Evolutionary conservation across 2,329 filamentous ascomycete genomes (phyloP).

Genomic region (Daldinia eschscholtzii): DNA sequence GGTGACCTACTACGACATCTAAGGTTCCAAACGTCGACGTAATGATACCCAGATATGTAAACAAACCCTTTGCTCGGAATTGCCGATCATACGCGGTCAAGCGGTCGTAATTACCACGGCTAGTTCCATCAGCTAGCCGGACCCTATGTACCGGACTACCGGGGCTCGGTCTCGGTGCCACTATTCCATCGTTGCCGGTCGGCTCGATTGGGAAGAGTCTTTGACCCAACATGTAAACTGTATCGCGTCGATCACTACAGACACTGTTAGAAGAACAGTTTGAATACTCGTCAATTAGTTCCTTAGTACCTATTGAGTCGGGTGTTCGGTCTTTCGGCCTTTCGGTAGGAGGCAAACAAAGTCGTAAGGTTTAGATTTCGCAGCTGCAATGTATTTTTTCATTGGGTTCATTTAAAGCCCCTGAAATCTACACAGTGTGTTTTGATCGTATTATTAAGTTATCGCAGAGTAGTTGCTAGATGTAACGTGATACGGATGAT

Average conservation of each 20-base stretch:
- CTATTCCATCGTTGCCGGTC: conserved; percentile 19
- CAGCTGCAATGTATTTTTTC: neutral
- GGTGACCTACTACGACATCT: conserved; percentile 18
- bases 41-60: conserved; percentile 14
- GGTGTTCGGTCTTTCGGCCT: neutral
- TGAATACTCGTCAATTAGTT: neutral
- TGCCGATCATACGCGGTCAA: conserved; percentile 21
- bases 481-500: neutral
- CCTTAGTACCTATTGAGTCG: neutral
- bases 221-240: neutral
- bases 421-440: neutral
- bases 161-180: conserved; percentile 21
- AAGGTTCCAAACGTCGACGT: conserved; percentile 22
- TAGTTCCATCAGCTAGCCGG: conserved; percentile 18
- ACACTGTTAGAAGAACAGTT: neutral
- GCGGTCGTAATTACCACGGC: conserved; percentile 21
- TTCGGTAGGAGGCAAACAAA: neutral
- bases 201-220: conserved; percentile 1
- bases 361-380: neutral
- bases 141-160: conserved; percentile 7
- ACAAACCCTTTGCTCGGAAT: conserved; percentile 25
- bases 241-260: neutral
- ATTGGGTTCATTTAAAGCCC: neutral
- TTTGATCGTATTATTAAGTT: neutral
- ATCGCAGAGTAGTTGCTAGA: neutral